Conservation (phyloP, 495 filamentous ascomycete species). For the Parachaetomium inaequale region DNA sequence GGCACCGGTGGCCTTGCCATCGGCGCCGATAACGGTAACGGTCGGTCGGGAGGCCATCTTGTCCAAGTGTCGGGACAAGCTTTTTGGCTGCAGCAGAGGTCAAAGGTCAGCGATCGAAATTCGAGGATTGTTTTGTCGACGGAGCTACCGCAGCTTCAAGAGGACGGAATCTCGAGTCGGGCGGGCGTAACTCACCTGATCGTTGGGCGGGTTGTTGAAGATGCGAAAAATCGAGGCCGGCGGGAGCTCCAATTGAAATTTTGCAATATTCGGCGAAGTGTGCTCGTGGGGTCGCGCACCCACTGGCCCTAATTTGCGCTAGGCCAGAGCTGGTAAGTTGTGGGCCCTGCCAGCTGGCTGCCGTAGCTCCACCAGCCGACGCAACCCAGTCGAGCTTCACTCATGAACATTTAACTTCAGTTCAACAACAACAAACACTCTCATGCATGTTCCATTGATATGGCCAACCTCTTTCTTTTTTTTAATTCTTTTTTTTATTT, state of each 20-base stretch:
- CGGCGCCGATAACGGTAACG: constrained; percentile 87
- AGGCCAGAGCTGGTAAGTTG: constrained; percentile 15
- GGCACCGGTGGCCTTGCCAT: constrained; percentile 82
- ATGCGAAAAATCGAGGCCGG: constrained; percentile 31
- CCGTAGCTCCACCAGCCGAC: constrained; percentile 6
- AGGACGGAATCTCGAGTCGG: constrained; percentile 5
- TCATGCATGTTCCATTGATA: too few species aligned
- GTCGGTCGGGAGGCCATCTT: constrained; percentile 92
- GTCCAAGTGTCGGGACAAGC: constrained; percentile 34
- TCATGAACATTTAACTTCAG: not conserved
- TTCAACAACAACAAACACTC: not conserved
- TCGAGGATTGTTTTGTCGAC: not conserved
- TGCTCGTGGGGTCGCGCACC: constrained; percentile 32
- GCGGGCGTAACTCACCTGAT: constrained; percentile 29
- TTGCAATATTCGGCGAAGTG: constrained; percentile 34
- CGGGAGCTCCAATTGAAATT: constrained; percentile 35
- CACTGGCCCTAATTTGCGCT: constrained; percentile 32
- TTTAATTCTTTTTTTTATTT: too few species aligned
- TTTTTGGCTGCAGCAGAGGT: constrained; percentile 16
- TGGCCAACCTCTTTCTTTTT: too few species aligned
- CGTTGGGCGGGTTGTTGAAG: constrained; percentile 30
- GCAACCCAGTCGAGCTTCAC: not conserved
- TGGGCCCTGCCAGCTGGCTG: constrained; percentile 18
- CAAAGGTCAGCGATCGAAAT: constrained; percentile 15
- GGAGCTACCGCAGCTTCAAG: constrained; percentile 5